Percentiles rank a stretch among this genome's conserved stretches.
Evolutionary conservation across 192 early-diverging fungal genomes (phyloP).

Genomic region (Pilobolus umbonatus): DNA sequence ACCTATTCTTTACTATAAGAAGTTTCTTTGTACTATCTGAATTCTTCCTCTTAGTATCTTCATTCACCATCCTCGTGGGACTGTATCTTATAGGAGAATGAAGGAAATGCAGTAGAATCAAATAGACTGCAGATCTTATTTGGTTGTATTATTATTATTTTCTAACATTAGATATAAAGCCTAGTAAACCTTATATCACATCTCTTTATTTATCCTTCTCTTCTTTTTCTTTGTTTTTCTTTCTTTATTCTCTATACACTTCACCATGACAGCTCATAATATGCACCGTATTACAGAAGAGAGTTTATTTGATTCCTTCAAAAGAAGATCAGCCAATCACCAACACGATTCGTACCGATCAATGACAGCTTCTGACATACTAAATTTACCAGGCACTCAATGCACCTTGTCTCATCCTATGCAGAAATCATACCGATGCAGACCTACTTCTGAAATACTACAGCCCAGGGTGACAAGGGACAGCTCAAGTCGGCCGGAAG

Average conservation of each 20-base stretch:
- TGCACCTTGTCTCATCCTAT: background rate
- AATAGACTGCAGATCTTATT: background rate
- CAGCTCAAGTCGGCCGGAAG: conserved; percentile 8
- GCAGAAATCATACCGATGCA: background rate
- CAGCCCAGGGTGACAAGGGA: conserved; percentile 1
- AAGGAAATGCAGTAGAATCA: background rate
- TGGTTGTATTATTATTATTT: too few relatives aligned
- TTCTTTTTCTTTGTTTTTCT: conserved; percentile 15
- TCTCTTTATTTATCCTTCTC: conserved; percentile 13
- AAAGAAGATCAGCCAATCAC: conserved; percentile 5
- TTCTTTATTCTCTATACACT: conserved; percentile 3
- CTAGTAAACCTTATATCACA: background rate
- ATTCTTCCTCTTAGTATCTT: too few relatives aligned
- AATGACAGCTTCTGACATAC: conserved; percentile 22
- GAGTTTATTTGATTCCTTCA: conserved; percentile 14
- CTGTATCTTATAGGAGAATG: too few relatives aligned
- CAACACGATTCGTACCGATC: conserved; percentile 2
- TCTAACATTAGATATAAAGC: background rate
- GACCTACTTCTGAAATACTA: conserved; percentile 27
- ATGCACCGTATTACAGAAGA: conserved; percentile 24
- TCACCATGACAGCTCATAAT: conserved; percentile 19
- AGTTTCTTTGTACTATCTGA: too few relatives aligned
- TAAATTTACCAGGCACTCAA: conserved; percentile 13
- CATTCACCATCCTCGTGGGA: too few relatives aligned
- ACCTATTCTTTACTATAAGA: too few relatives aligned